Conservation (phyloP, 352 stramenopile genomes). For the Pythium apleroticum region DNA sequence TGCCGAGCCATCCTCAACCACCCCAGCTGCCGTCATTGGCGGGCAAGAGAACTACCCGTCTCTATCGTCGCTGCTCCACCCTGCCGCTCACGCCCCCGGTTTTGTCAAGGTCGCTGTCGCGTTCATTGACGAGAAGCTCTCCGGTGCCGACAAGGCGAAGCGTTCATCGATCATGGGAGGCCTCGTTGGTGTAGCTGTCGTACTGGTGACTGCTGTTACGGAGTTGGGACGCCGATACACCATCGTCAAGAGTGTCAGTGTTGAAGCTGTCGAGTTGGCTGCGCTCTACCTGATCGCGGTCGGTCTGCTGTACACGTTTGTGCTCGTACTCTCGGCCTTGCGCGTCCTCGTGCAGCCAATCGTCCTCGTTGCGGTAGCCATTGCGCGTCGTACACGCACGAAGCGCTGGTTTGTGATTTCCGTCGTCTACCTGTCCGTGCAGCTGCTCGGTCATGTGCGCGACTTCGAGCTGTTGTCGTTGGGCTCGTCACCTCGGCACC, state of each 20-base stretch:
- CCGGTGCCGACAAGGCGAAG: background rate
- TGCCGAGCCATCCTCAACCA: slow-evolving; percentile 14
- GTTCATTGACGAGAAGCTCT: slow-evolving; percentile 13
- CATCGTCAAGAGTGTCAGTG: slow-evolving; percentile 1
- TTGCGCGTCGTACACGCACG: slow-evolving; percentile 23
- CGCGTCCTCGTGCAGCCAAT: slow-evolving; percentile 42
- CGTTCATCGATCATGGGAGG: slow-evolving; percentile 16
- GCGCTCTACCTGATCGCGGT: slow-evolving; percentile 58
- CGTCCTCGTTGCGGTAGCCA: slow-evolving; percentile 16
- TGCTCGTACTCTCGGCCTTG: slow-evolving; percentile 37
- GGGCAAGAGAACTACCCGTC: slow-evolving; percentile 41
- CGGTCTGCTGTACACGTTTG: slow-evolving; percentile 51
- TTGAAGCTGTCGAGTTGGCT: slow-evolving; percentile 29
- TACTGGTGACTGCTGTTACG: slow-evolving; percentile 8
- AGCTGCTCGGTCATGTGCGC: slow-evolving; percentile 40
- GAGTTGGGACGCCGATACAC: slow-evolving; percentile 20
- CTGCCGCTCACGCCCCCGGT: slow-evolving; percentile 38
- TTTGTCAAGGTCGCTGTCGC: slow-evolving; percentile 30
- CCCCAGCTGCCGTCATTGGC: background rate
- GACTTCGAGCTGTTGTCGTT: slow-evolving; percentile 32
- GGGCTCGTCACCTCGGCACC: slow-evolving; percentile 34
- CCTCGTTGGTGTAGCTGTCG: slow-evolving; percentile 9
- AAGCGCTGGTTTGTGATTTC: slow-evolving; percentile 52
- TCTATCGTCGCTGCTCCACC: slow-evolving; percentile 64
- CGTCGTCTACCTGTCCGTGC: slow-evolving; percentile 38